Base-by-base conservation (phyloP, 257 asterid species). In the Salvia splendens region DNA sequence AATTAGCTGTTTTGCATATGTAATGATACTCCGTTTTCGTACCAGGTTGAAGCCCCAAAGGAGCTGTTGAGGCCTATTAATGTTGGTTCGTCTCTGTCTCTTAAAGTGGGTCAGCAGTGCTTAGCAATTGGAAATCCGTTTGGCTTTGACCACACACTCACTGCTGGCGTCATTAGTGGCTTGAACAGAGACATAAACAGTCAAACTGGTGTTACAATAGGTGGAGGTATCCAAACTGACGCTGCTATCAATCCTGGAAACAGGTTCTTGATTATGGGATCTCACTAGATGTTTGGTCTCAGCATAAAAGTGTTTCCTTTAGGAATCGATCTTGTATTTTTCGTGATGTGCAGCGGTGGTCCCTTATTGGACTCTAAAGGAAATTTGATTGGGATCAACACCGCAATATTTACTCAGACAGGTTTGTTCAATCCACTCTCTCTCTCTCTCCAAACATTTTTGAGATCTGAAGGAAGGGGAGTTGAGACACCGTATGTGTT, bases 181-280 rank as follows among this genome's bases (percentile, higher is more conserved):
- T 81, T 93, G 35, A 85, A 93, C 79, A 84, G 99, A 76, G 99
- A 93, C 78, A 93, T 93, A 72, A 85, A 82, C 70, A 90, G 97
- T 81, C 95, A 88, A 86, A 75, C 96, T 62, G 97, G 99, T 68
- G 97, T 93, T 61, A 93, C 99, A 3, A 88, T 93, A 36, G 94
- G 97, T 59, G 99, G 96, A 61, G 97, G 99, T 51, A 85, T 93
- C 64, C 99, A 93, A 80, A 93, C 99, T 54, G 99, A 93, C 78
- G 99, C 99, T 65, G 94, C 99, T 64, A 93, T 93, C 75, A 93
- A 93, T 76, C 99, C 99, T 52, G 99, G 99, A 71, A 93, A 93
- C 90, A 92, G 98, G 98, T 92, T 61, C 5, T 56, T 3, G 8
- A 51, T 36, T 40, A 14, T 57, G 30, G 1, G 30, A 1, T 24